Conservation (phyloP, 768 basidiomycete genomes). For the Lactarius tabidus region DNA sequence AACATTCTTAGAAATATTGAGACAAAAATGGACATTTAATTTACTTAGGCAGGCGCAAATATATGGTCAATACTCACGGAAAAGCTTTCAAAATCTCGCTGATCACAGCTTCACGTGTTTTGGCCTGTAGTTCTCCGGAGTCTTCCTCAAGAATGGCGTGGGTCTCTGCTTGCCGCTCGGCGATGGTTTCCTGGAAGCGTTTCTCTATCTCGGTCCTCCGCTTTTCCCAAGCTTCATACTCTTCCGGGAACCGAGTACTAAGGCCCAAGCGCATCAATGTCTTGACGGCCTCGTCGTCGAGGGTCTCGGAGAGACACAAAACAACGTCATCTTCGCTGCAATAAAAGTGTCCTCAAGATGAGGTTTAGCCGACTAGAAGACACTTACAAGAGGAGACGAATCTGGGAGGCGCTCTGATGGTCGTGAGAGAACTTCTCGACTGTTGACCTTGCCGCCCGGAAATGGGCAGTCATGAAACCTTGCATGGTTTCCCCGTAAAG, state of each 20-base stretch:
- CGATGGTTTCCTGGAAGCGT: neutral
- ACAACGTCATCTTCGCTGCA: constrained; percentile 11
- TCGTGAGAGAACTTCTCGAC: neutral
- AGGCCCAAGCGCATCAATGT: constrained; percentile 5
- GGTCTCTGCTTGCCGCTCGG: neutral
- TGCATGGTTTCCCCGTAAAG: constrained; percentile 26
- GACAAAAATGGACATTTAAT: neutral
- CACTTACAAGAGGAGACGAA: constrained; percentile 13
- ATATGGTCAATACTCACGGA: neutral
- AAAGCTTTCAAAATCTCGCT: constrained; percentile 7
- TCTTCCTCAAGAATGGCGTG: neutral
- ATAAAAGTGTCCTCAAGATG: neutral
- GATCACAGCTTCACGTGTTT: constrained; percentile 3
- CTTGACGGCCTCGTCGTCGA: constrained; percentile 14
- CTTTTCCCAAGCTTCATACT: constrained; percentile 2
- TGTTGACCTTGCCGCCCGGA: neutral
- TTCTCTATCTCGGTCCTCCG: neutral
- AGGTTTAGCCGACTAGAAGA: neutral
- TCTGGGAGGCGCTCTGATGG: constrained; percentile 2
- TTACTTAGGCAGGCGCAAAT: fast-evolving
- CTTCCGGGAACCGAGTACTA: neutral
- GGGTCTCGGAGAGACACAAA: constrained; percentile 12
- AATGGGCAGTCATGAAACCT: constrained; percentile 21
- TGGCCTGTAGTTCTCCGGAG: neutral
- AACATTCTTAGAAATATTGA: neutral